These are phyloP conservation scores for Aspergillus sp. DNA, from an alignment of 2,329 filamentous ascomycete genomes.

Conservation along the genomic window DNA sequence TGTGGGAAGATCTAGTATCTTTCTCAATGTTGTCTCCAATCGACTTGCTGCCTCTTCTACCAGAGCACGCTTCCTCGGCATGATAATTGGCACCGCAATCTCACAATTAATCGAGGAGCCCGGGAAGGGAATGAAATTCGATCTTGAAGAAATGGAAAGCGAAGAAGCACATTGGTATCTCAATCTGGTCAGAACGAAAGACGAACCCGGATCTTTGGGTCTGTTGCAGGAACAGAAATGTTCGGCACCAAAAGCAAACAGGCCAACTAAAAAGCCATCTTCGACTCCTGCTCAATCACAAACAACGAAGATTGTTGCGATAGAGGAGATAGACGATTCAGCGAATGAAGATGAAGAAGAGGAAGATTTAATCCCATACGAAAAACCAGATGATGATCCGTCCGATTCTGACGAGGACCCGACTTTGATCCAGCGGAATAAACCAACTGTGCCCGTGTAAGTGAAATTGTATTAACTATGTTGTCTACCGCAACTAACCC, in stretches of 20 bases:
- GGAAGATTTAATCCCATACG: slow-evolving; percentile 66
- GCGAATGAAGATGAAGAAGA: slow-evolving; percentile 35
- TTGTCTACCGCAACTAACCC: slow-evolving; percentile 8
- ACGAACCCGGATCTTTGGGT: slow-evolving; percentile 57
- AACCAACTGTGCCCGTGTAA: slow-evolving; percentile 72
- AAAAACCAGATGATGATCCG: slow-evolving; percentile 79
- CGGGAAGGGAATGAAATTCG: slow-evolving; percentile 73
- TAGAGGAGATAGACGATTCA: slow-evolving; percentile 62
- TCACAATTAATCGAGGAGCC: slow-evolving; percentile 61
- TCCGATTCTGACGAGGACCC: slow-evolving; percentile 94
- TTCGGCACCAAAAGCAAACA: slow-evolving; percentile 4
- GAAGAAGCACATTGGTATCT: slow-evolving; percentile 74
- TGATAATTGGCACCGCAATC: slow-evolving; percentile 75
- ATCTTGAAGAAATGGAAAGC: slow-evolving; percentile 70
- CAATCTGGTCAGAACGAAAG: slow-evolving; percentile 57
- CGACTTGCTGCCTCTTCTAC: slow-evolving; percentile 72
- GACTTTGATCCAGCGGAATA: slow-evolving; percentile 77
- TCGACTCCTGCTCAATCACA: slow-evolving; percentile 3
- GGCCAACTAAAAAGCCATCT: slow-evolving; percentile 1
- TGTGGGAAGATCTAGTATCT: slow-evolving; percentile 65
- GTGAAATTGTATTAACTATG: slow-evolving; percentile 13
- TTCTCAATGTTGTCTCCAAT: slow-evolving; percentile 78
- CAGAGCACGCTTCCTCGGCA: slow-evolving; percentile 76
- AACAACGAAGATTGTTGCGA: slow-evolving; percentile 43
- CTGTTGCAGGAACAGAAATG: slow-evolving; percentile 37